A percentile compares a stretch with the other conserved stretches of the same genome.
Evolutionary conservation across 1,139 yeast genomes (phyloP).

Genomic region (Kurtzmaniella natalensis): DNA sequence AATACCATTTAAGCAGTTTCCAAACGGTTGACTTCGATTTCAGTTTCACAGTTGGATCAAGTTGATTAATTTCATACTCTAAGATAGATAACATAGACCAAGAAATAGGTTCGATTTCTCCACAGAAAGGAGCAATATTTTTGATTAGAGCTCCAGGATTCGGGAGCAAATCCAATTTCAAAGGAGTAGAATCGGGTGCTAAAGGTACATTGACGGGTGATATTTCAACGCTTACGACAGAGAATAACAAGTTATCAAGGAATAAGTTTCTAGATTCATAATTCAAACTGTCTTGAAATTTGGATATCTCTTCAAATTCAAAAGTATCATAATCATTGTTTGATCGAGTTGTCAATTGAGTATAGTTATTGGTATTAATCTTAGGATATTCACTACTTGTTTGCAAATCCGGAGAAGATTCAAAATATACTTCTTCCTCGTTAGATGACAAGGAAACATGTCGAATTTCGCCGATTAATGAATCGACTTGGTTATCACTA

Average conservation of each 20-base stretch:
- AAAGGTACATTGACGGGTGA: conserved; percentile 6
- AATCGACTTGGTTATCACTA: background rate
- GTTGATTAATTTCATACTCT: conserved; percentile 4
- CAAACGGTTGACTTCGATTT: background rate
- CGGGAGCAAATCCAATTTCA: conserved; percentile 2
- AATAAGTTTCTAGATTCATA: background rate
- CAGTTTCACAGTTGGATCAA: too few species aligned
- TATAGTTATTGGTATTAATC: background rate
- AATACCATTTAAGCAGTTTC: background rate
- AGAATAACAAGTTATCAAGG: background rate
- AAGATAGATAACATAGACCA: conserved; percentile 4
- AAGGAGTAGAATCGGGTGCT: conserved; percentile 1
- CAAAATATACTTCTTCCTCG: conserved; percentile 5
- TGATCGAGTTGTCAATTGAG: background rate
- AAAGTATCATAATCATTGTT: conserved; percentile 1
- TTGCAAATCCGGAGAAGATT: conserved; percentile 6
- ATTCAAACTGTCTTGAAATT: conserved; percentile 1
- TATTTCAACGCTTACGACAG: conserved; percentile 3
- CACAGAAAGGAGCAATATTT: conserved; percentile 6
- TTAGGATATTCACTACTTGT: too few species aligned
- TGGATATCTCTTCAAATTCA: conserved; percentile 1
- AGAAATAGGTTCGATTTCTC: conserved; percentile 2
- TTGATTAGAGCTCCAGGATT: background rate
- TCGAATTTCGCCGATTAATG: background rate
- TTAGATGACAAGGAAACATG: conserved; percentile 1